phyloP scores from a whole-genome alignment of 1,284 basidiomycete genomes.

The Rhodotorula sp. region DNA sequence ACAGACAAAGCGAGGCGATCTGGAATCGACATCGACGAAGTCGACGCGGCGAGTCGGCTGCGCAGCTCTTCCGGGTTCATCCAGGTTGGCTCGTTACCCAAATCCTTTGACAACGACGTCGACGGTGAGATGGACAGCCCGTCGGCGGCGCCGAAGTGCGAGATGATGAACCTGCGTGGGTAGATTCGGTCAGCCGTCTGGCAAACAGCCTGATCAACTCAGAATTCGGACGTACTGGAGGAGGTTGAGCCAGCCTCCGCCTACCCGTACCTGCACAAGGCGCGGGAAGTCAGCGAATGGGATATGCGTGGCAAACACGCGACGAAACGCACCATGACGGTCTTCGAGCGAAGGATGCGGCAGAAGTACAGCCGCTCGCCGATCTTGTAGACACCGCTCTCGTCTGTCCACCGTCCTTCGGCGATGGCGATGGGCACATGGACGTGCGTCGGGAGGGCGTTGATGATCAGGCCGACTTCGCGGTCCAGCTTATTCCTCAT shows the following conservation, averaged over 20 bases:
- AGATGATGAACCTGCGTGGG: conserved; percentile 48
- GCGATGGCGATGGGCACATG: conserved; percentile 76
- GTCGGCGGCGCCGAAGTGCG: conserved; percentile 53
- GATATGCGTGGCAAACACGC: not conserved
- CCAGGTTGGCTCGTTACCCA: conserved; percentile 19
- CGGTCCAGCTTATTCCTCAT: conserved; percentile 86
- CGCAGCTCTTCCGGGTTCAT: conserved; percentile 1
- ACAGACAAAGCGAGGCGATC: conserved; percentile 8
- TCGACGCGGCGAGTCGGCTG: conserved; percentile 2
- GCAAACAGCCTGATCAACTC: conserved; percentile 61
- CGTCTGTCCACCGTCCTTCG: conserved; percentile 80
- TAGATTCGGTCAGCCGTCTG: conserved; percentile 44
- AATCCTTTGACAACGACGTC: not conserved
- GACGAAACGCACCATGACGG: conserved; percentile 73
- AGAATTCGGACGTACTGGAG: conserved; percentile 61
- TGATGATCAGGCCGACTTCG: conserved; percentile 86
- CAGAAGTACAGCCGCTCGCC: conserved; percentile 86
- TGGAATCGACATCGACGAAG: conserved; percentile 2
- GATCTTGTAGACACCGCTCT: conserved; percentile 93
- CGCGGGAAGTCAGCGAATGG: not conserved
- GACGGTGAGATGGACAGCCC: conserved; percentile 28
- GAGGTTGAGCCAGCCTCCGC: conserved; percentile 78
- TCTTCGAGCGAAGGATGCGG: conserved; percentile 84
- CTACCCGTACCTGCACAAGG: conserved; percentile 55
- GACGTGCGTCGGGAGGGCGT: conserved; percentile 63